Conservation (phyloP, 2,329 filamentous ascomycete genomes). For the Fusarium clavum region DNA sequence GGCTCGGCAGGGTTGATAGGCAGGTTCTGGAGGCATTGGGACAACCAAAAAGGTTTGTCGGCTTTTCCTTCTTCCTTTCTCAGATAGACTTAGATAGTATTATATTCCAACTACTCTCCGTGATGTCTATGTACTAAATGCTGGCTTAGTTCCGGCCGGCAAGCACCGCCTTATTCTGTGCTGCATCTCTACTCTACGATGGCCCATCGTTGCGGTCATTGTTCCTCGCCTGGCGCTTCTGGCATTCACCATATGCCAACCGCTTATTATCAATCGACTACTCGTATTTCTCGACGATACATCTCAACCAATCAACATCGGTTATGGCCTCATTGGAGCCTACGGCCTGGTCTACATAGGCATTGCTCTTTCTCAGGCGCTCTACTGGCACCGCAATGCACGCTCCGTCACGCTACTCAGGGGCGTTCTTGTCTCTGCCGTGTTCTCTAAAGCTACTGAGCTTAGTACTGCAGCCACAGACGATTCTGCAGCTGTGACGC, state of each 20-base stretch:
- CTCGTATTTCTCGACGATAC: constrained; percentile 48
- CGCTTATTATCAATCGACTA: constrained; percentile 51
- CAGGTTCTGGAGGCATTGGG: constrained; percentile 49
- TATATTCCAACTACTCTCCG: constrained; percentile 8
- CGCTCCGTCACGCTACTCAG: constrained; percentile 50
- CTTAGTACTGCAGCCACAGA: constrained; percentile 46
- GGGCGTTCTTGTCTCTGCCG: constrained; percentile 48
- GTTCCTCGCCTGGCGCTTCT: constrained; percentile 50
- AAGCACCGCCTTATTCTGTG: constrained; percentile 46
- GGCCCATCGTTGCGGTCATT: constrained; percentile 48
- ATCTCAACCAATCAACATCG: constrained; percentile 41
- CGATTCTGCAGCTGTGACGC: constrained; percentile 52
- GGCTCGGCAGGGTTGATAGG: constrained; percentile 45
- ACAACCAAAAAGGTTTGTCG: constrained; percentile 43
- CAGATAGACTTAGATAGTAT: constrained; percentile 28
- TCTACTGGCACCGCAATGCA: constrained; percentile 50
- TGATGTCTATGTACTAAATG: constrained; percentile 40
- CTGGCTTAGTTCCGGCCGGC: constrained; percentile 23
- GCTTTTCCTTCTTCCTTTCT: background rate
- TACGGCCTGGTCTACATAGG: constrained; percentile 50
- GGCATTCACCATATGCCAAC: constrained; percentile 53
- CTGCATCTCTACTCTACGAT: constrained; percentile 46
- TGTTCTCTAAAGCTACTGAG: constrained; percentile 51
- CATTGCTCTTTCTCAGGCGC: constrained; percentile 48
- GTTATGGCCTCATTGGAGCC: constrained; percentile 50